Evolutionary conservation across 2,329 filamentous ascomycete species (phyloP), one percentile per base, ranked within the genome.

Genomic region (Dactylonectria estremocensis): DNA sequence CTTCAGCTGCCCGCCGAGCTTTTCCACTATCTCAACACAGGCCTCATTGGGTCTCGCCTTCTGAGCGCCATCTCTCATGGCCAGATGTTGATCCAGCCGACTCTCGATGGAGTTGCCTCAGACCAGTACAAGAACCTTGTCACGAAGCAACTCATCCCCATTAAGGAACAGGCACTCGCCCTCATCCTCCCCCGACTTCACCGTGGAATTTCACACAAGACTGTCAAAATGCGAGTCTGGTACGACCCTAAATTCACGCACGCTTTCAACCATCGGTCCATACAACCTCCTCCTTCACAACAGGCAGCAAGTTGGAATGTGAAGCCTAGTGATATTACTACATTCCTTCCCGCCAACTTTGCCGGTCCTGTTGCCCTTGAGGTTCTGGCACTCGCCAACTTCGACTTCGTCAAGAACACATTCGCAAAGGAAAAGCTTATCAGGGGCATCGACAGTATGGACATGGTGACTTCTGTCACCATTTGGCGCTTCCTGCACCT

Each of bases 401-500:
- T 87, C 3, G 88, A 91, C 1, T 95, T 97, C 76, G 89, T 89
- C 2, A 85, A 90, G 62, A 90, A 89, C 73, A 94, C 93, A 0
- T 86, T 93, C 58, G 84, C 88, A 24, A 88, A 86, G 62, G 89
- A 87, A 71, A 86, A 84, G 74, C 77, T 81, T 14, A 90, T 86
- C 43, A 89, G 87, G 66, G 89, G 91, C n/a, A 89, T 92, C 69
- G 87, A 92, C 55, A 86, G 85, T 22, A 78, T 81, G 16, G 93
- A 96, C 75, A 88, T 95, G 61, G 83, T 94, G 61, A 81, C 86
- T 8, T 89, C 89, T 18, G 93, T 97, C 74, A 89, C 92, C 7
- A 87, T 95, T 66, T 98, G 94, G 92, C 90, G 95, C 62, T 96
- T 98, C 81, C 86, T 99, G 22, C 94, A 97, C 77, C 86, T 98